Percentiles rank a stretch among this genome's conserved stretches.
These are phyloP conservation scores for Magnolia changhungtana DNA, from an alignment of 164 flowering plant species.

Conservation along the genomic window DNA sequence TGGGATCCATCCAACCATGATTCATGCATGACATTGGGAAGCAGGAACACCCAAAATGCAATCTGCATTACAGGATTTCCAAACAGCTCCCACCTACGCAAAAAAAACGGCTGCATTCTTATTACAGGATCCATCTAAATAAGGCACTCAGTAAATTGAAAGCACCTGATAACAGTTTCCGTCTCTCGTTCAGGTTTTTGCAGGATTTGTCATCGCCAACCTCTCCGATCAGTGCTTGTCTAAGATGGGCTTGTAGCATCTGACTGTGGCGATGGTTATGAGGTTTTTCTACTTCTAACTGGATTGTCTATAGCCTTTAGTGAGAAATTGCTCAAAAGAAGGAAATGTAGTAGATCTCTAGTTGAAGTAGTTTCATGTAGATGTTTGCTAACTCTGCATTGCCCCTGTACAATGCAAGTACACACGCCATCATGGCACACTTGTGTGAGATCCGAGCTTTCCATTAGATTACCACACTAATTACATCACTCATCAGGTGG, in stretches of 20 bases:
- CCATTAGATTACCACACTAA: neutral
- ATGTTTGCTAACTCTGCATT: neutral
- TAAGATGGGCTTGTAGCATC: slow-evolving; percentile 9
- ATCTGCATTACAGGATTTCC: no score
- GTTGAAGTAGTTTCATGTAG: neutral
- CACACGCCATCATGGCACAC: neutral
- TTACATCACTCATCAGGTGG: neutral
- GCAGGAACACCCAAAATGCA: no score
- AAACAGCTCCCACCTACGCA: no score
- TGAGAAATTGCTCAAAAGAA: neutral
- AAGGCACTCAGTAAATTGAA: neutral
- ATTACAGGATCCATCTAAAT: no score
- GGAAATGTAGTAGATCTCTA: neutral
- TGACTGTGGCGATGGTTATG: neutral
- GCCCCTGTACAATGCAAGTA: neutral
- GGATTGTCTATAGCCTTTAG: no score
- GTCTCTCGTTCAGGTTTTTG: slow-evolving; percentile 46
- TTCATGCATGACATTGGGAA: no score
- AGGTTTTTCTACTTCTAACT: neutral
- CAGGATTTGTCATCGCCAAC: slow-evolving; percentile 61
- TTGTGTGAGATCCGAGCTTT: neutral
- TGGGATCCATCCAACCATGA: no score
- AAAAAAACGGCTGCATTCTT: no score
- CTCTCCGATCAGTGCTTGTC: slow-evolving; percentile 35
- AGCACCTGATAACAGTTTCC: neutral